These are phyloP conservation scores for Brassica hybrid DNA, from an alignment of 441 rosid genomes.

Conservation along the genomic window DNA sequence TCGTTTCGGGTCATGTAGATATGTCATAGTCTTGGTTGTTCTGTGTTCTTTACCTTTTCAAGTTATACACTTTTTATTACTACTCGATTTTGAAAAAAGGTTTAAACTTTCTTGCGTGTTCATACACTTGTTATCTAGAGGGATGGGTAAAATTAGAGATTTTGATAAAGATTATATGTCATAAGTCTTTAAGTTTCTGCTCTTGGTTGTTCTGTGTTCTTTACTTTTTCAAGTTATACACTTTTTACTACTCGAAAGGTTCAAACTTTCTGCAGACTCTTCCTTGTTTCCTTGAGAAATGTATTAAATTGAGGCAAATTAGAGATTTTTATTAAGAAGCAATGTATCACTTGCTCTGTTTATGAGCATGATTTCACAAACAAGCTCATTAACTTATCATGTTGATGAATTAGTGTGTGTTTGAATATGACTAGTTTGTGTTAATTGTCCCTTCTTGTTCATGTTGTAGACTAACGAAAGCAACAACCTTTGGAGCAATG, in stretches of 20 bases:
- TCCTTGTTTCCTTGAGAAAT: not conserved
- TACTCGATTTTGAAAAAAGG: constrained; percentile 5
- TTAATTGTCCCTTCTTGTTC: constrained; percentile 29
- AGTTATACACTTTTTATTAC: constrained; percentile 1
- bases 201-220: not conserved
- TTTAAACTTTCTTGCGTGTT: no score
- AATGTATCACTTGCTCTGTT: not conserved
- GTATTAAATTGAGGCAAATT: not conserved
- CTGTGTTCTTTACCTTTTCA: not conserved
- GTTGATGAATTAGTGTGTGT: not conserved
- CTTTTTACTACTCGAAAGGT: not conserved
- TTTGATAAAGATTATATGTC: no score
- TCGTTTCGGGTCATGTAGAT: constrained; percentile 5
- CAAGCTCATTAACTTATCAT: not conserved
- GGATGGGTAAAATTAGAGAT: no score
- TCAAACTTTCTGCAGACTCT: not conserved
- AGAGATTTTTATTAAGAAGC: not conserved
- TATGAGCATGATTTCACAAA: not conserved
- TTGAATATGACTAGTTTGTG: constrained; percentile 6
- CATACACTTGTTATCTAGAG: no score
- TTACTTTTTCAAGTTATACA: not conserved
- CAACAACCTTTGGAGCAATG: constrained; percentile 38
- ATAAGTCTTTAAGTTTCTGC: no score
- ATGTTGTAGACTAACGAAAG: constrained; percentile 21
- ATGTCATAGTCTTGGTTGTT: constrained; percentile 23